phyloP scores from a whole-genome alignment of 768 basidiomycete genomes.

The Gloeophyllum trabeum region DNA sequence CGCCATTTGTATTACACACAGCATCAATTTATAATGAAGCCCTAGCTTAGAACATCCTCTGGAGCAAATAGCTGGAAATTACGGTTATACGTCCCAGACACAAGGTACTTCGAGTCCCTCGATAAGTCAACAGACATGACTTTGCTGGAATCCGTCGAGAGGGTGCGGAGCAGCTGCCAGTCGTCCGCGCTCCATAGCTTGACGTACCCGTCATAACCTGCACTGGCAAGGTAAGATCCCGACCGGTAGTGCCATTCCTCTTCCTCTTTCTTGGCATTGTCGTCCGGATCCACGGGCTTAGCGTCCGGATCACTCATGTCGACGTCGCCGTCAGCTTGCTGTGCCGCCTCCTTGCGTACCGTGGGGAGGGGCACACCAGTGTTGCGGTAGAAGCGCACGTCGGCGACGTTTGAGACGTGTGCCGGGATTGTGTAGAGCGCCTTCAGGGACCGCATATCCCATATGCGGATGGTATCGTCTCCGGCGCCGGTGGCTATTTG shows the following conservation, averaged over 20 bases:
- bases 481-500: conserved; percentile 96
- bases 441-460: conserved; percentile 92
- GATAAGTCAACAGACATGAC: conserved; percentile 97
- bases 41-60: conserved; percentile 41
- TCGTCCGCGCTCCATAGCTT: conserved; percentile 98
- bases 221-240: conserved; percentile 86
- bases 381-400: conserved; percentile 86
- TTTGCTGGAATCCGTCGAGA: conserved; percentile 94
- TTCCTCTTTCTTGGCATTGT: conserved; percentile 21
- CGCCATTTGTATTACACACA: conserved; percentile 7
- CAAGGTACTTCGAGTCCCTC: conserved; percentile 72
- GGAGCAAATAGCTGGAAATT: conserved; percentile 91
- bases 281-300: conserved; percentile 18
- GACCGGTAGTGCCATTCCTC: conserved; percentile 77
- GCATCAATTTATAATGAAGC: conserved; percentile 2
- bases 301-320: conserved; percentile 37
- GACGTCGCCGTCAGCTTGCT: conserved; percentile 24
- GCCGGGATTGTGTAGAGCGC: conserved; percentile 95
- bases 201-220: conserved; percentile 92
- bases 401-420: conserved; percentile 89
- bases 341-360: conserved; percentile 16
- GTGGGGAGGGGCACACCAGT: conserved; percentile 34
- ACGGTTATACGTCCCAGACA: conserved; percentile 85
- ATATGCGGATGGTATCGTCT: conserved; percentile 96
- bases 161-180: conserved; percentile 83